These are phyloP conservation scores for Trichoderma gamsii DNA, from an alignment of 495 filamentous ascomycete genomes.

Conservation along the genomic window DNA sequence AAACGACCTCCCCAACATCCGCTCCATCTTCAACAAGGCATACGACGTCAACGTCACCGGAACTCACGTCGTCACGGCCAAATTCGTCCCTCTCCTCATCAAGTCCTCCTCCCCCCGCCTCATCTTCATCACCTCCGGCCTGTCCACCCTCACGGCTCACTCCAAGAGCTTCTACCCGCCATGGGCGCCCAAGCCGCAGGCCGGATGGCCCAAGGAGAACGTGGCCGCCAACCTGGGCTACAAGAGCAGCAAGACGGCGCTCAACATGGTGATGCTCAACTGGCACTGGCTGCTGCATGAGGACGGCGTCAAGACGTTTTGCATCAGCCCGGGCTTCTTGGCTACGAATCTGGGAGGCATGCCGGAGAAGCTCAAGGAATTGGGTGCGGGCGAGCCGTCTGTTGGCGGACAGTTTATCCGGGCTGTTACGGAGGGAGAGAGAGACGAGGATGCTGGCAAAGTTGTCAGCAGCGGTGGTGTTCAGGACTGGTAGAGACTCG, in stretches of 20 bases:
- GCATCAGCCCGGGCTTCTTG: slow-evolving; percentile 50
- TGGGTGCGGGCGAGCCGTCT: slow-evolving; percentile 38
- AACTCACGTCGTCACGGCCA: slow-evolving; percentile 41
- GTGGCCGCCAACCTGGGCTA: slow-evolving; percentile 38
- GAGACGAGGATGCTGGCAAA: slow-evolving; percentile 45
- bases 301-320: slow-evolving; percentile 57
- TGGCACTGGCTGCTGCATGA: slow-evolving; percentile 47
- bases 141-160: slow-evolving; percentile 23
- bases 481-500: slow-evolving; percentile 30
- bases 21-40: slow-evolving; percentile 8
- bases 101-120: slow-evolving; percentile 42
- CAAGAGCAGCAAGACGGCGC: slow-evolving; percentile 49
- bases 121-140: slow-evolving; percentile 36
- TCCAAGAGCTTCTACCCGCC: slow-evolving; percentile 25
- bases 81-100: slow-evolving; percentile 45
- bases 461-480: slow-evolving; percentile 31
- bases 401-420: slow-evolving; percentile 40
- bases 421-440: slow-evolving; percentile 41
- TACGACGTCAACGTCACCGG: slow-evolving; percentile 44
- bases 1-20: neutral
- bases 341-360: slow-evolving; percentile 43
- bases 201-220: slow-evolving; percentile 43
- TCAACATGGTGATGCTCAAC: slow-evolving; percentile 63
- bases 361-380: slow-evolving; percentile 11
- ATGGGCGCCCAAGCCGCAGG: slow-evolving; percentile 22